Evolutionary conservation across 2,329 filamentous ascomycete genomes (phyloP).

Genomic region (Clarireedia homoeocarpa): DNA sequence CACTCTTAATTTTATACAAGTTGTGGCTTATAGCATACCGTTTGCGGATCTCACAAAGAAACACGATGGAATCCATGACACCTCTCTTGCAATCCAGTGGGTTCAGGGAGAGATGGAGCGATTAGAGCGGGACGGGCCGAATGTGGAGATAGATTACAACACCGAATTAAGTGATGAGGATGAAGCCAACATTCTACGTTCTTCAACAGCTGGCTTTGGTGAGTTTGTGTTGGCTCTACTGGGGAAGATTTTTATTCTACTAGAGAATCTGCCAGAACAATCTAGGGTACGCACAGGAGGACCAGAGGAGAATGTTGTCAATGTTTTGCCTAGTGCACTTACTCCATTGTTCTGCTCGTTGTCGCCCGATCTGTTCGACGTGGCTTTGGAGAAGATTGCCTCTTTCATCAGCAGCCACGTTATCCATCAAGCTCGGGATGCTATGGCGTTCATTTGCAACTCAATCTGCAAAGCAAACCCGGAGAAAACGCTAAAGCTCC

Average conservation of each 20-base stretch:
- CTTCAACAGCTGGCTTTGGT: slow-evolving; percentile 86
- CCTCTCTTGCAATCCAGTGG: slow-evolving; percentile 80
- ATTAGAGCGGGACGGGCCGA: slow-evolving; percentile 80
- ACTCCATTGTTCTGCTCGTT: slow-evolving; percentile 84
- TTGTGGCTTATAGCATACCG: slow-evolving; percentile 92
- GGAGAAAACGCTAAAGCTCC: slow-evolving; percentile 82
- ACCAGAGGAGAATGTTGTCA: slow-evolving; percentile 94
- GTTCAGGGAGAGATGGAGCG: slow-evolving; percentile 89
- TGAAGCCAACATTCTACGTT: slow-evolving; percentile 80
- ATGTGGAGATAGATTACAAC: slow-evolving; percentile 78
- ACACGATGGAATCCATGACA: slow-evolving; percentile 60
- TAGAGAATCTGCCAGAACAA: slow-evolving; percentile 92
- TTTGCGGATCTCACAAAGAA: slow-evolving; percentile 74
- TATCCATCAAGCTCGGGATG: slow-evolving; percentile 91
- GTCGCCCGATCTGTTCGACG: slow-evolving; percentile 87
- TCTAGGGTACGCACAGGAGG: slow-evolving; percentile 81
- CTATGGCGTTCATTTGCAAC: slow-evolving; percentile 98
- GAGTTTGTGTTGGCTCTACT: slow-evolving; percentile 89
- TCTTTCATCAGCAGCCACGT: slow-evolving; percentile 90
- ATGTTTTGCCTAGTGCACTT: slow-evolving; percentile 84
- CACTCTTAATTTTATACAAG: slow-evolving; percentile 90
- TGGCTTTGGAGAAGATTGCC: slow-evolving; percentile 84
- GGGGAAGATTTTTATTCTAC: slow-evolving; percentile 86
- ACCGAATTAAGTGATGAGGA: slow-evolving; percentile 76
- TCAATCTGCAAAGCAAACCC: slow-evolving; percentile 93